Evolutionary conservation across 192 early-diverging fungal genomes (phyloP), one percentile per base, ranked within the genome.

Genomic region (Entomortierella beljakovae): DNA sequence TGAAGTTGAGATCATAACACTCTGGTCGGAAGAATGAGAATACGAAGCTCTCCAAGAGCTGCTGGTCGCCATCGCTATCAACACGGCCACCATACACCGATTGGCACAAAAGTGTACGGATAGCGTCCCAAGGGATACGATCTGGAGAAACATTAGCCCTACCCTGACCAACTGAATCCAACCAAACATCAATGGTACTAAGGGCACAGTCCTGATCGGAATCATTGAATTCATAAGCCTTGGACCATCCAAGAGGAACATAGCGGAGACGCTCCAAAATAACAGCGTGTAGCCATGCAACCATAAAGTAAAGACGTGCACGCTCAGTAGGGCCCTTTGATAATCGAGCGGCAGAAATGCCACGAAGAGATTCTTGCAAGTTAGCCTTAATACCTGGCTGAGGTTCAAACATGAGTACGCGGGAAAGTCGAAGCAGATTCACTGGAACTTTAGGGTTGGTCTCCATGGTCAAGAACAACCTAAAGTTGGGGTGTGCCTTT

Each of bases 401-500:
- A 15, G 97, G 96, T 85, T 99, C 97, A 73, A 98, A 97, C 88
- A 98, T 92, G 33, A 99, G 86, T 1, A 97, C 90, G 46, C 97
- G 92, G 1, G 95, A 95, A 57, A 93, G 81, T 10, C 97, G 89
- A 51, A 99, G 81, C 43, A 99, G 80, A 70, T 96, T 98, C 31
- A 92, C 90, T 1, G 98, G 96, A 34, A 99, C 96, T 32, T 91
- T 93, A n/a, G 97, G 94, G 79, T 96, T 94, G 42, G 94, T 97
- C 83, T 99, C 98, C 90, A 94, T 96, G 2, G 98, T 99, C 69
- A 99, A 83, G 86, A 99, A 99, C 53, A 99, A 84, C 42, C 97
- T 88, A 90, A 99, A 99, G 43, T 85, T 87, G 20, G 76, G 83
- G 80, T 96, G 87, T 2, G 97, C 85, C 65, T 95, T 96, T 79